Evolutionary conservation across 257 asterid species (phyloP).

Genomic region (Rubia yunnanensis): DNA sequence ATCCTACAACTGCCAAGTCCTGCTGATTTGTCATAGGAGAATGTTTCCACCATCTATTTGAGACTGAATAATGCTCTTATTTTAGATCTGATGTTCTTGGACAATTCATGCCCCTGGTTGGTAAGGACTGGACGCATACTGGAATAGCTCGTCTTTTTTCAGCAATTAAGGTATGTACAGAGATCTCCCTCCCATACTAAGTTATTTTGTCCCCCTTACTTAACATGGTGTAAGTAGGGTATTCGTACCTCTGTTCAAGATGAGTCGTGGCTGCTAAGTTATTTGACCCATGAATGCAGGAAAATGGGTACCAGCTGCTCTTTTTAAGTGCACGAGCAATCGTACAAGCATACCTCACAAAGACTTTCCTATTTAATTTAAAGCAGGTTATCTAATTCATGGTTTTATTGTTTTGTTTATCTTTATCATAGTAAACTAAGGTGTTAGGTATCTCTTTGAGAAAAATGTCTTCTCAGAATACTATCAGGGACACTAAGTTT

Average conservation of each 20-base stretch:
- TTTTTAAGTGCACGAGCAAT: slow-evolving; percentile 98
- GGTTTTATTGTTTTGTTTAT: background rate
- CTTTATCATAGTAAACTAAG: background rate
- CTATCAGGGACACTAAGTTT: background rate
- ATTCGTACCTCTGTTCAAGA: background rate
- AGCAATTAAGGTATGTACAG: slow-evolving; percentile 73
- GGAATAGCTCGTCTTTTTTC: slow-evolving; percentile 96
- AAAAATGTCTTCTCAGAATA: background rate
- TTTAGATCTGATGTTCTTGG: slow-evolving; percentile 98
- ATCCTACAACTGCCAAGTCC: background rate
- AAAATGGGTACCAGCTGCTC: slow-evolving; percentile 92
- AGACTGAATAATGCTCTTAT: slow-evolving; percentile 10
- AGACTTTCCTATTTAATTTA: slow-evolving; percentile 79
- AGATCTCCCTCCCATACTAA: background rate
- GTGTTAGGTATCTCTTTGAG: background rate
- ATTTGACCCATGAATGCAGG: slow-evolving; percentile 35
- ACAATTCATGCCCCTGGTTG: slow-evolving; percentile 98
- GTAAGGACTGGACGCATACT: slow-evolving; percentile 97
- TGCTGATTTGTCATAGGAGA: background rate
- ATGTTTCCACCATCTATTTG: background rate
- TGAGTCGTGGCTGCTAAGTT: background rate
- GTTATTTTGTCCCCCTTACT: background rate
- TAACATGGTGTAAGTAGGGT: background rate
- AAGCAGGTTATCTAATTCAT: slow-evolving; percentile 61
- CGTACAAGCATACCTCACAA: slow-evolving; percentile 92